Conservation (phyloP, 352 stramenopile genomes). For the Pseudoperonospora humuli region DNA sequence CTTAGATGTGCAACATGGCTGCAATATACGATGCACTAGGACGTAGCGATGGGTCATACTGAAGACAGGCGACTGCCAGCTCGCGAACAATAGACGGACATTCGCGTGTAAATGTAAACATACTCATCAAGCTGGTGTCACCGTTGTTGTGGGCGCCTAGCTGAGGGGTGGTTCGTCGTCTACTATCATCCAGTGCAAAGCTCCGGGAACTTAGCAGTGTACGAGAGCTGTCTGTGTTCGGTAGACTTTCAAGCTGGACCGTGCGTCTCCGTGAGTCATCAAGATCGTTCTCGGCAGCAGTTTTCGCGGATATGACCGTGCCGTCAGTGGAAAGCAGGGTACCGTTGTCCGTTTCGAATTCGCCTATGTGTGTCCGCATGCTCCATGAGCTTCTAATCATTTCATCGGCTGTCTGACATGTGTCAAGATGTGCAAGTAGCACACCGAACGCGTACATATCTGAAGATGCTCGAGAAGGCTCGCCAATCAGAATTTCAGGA, state of each 20-base stretch:
- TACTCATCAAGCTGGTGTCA: conserved; percentile 38
- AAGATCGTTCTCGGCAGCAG: conserved; percentile 4
- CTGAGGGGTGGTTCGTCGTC: conserved; percentile 25
- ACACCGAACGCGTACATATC: conserved; percentile 75
- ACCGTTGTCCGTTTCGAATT: conserved; percentile 18
- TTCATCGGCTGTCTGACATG: conserved; percentile 44
- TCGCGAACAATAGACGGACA: conserved; percentile 50
- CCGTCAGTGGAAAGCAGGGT: conserved; percentile 29
- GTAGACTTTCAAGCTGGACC: conserved; percentile 19
- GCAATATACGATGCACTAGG: conserved; percentile 67
- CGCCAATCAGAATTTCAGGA: conserved; percentile 47
- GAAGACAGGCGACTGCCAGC: conserved; percentile 52
- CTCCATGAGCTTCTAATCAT: conserved; percentile 57
- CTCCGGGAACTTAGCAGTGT: conserved; percentile 17
- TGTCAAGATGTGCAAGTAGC: conserved; percentile 54
- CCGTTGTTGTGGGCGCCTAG: conserved; percentile 17
- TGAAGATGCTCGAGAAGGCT: conserved; percentile 32
- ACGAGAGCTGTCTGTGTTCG: conserved; percentile 13
- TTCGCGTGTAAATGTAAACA: conserved; percentile 66
- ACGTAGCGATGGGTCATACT: conserved; percentile 60
- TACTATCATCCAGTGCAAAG: conserved; percentile 19
- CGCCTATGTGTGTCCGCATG: conserved; percentile 36
- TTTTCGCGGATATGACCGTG: conserved; percentile 19
- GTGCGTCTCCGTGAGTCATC: conserved; percentile 26
- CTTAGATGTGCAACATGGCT: conserved; percentile 54